phyloP scores from a whole-genome alignment of 2,329 filamentous ascomycete genomes.

The Diaporthe sp. region DNA sequence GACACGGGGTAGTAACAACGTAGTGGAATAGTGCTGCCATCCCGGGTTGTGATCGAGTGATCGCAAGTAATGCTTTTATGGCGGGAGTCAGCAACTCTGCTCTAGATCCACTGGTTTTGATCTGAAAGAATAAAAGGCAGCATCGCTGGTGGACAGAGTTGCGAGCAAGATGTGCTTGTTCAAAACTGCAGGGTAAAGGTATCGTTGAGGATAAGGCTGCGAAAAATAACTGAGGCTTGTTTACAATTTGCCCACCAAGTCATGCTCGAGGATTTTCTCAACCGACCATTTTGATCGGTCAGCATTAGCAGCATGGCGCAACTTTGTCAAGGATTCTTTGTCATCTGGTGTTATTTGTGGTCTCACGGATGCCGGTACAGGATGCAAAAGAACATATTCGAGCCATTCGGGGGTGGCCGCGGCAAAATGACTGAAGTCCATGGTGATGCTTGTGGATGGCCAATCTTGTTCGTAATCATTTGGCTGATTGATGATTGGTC shows the following conservation, averaged over 20 bases:
- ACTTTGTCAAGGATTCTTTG: not conserved
- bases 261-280: not conserved
- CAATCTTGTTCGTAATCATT: too few relatives aligned
- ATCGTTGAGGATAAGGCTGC: not conserved
- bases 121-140: too few relatives aligned
- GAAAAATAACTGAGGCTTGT: too few relatives aligned
- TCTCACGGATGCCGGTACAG: not conserved
- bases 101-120: too few relatives aligned
- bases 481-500: too few relatives aligned
- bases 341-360: not conserved
- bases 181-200: not conserved
- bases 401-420: not conserved
- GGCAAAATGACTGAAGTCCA: conserved; percentile 10
- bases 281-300: not conserved
- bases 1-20: not conserved
- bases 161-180: not conserved
- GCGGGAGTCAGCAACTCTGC: too few relatives aligned
- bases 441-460: not conserved
- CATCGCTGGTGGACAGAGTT: too few relatives aligned
- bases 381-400: not conserved
- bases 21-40: not conserved
- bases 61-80: not conserved
- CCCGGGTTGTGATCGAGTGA: not conserved
- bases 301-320: not conserved
- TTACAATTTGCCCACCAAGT: conserved; percentile 4